A percentile compares a stretch with the other conserved stretches of the same genome.
Evolutionary conservation across 1,284 basidiomycete genomes (phyloP).

Genomic region (Melampsora larici-populina): DNA sequence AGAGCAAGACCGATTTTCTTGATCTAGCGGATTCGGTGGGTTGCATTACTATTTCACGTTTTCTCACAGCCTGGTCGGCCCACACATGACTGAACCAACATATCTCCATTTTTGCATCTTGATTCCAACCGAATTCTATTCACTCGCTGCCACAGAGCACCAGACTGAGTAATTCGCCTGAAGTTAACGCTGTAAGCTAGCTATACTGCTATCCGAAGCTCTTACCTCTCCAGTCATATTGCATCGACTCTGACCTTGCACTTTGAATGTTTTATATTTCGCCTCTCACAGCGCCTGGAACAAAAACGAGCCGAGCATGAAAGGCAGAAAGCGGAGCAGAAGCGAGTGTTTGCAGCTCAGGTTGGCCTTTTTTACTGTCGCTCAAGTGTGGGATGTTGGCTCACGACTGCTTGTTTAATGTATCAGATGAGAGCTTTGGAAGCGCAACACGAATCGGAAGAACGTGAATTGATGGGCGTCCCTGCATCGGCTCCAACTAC

Average conservation of each 20-base stretch:
- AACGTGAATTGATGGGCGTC: conserved; percentile 42
- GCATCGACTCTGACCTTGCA: background rate
- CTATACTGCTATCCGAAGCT: background rate
- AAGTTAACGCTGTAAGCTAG: conserved; percentile 33
- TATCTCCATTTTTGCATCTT: background rate
- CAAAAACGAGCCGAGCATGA: conserved; percentile 86
- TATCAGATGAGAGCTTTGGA: conserved; percentile 44
- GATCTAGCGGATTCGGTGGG: conserved; percentile 82
- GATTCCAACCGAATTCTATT: background rate
- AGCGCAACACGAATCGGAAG: conserved; percentile 45
- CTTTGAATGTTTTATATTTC: background rate
- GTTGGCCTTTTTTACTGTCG: conserved; percentile 64
- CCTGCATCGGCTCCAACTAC: conserved; percentile 41
- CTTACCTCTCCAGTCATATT: background rate
- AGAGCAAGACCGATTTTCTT: conserved; percentile 65
- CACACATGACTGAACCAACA: background rate
- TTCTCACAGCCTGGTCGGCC: background rate
- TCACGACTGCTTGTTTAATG: conserved; percentile 23
- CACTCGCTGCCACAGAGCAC: conserved; percentile 9
- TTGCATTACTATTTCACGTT: conserved; percentile 44
- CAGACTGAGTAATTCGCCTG: conserved; percentile 37
- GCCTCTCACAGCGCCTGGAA: conserved; percentile 67
- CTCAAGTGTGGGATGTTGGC: conserved; percentile 7
- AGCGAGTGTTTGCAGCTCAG: conserved; percentile 86
- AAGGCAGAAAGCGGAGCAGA: conserved; percentile 73